Evolutionary conservation across 2,329 filamentous ascomycete genomes (phyloP), one percentile per base, ranked within the genome.

Genomic region (Dactylellina leptospora): DNA sequence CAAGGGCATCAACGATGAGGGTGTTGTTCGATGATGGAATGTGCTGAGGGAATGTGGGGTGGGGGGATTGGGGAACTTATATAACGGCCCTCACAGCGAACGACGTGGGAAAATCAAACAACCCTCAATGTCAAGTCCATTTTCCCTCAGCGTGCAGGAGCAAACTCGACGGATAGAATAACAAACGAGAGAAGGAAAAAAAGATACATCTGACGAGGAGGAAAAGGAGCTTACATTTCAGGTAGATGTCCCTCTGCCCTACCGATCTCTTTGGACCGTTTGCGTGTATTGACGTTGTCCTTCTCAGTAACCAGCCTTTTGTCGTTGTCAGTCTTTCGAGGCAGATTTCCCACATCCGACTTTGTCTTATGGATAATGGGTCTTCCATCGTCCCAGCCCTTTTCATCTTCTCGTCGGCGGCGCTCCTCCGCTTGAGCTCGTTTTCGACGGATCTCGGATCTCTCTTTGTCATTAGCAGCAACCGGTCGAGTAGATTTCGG

Each of bases 371-470:
- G 56, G 16, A 61, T 30, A 13, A 55, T 56, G 2, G 64, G 56
- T 11, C 44, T 33, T 6, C 56, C 64, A 44, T 70, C 66, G 28
- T 60, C 55, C 63, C 63, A 60, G 5, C 54, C 47, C 10, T 60
- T 40, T 27, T 60, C 47, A 13, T 69, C 28, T 1, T 47, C 16
- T 11, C 23, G 40, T 22, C 16, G n/a, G 22, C n/a, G 9, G 8
- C n/a, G 11, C 18, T 44, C 4, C 40, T 4, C 18, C 18, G 3
- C 40, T 8, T 18, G 4, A 3, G n/a, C 16, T 44, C 10, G 3
- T 18, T 20, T 44, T 20, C 4, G 2, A 16, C 18, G 4, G 11
- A 20, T 3, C 40, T 22, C 18, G 16, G 4, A 3, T 2, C 5
- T 44, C 18, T 44, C 20, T 47, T 23, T 25, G 20, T 8, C 27